A percentile compares a stretch with the other conserved stretches of the same genome.
These are phyloP conservation scores for Gillenia trifoliata DNA, from an alignment of 306 rosid genomes.

Conservation along the genomic window DNA sequence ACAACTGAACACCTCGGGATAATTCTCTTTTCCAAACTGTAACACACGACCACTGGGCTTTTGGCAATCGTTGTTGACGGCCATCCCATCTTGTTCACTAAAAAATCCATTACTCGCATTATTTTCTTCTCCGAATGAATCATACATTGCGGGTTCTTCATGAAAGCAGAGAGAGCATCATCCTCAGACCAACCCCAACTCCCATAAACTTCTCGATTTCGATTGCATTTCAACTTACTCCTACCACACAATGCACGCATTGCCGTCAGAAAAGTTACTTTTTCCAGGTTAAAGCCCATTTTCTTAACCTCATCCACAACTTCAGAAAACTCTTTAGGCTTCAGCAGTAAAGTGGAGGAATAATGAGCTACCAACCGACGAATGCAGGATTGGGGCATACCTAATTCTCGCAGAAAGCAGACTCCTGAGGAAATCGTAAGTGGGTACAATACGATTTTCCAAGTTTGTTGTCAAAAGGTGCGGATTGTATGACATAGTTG, in stretches of 20 bases:
- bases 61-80: conserved; percentile 13
- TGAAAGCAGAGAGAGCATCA: conserved; percentile 20
- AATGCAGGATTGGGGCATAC: conserved; percentile 4
- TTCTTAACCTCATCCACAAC: no score
- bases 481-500: no score
- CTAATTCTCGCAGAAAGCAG: conserved; percentile 28
- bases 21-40: conserved; percentile 36
- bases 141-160: conserved; percentile 31
- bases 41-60: background rate
- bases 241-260: conserved; percentile 9
- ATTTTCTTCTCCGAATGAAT: conserved; percentile 25
- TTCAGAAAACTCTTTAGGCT: no score
- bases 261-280: no score
- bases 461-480: no score
- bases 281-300: no score
- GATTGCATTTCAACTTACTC: conserved; percentile 27
- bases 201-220: conserved; percentile 26
- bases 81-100: conserved; percentile 29
- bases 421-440: conserved; percentile 17
- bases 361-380: no score
- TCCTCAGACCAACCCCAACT: conserved; percentile 55
- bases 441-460: no score
- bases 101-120: conserved; percentile 23
- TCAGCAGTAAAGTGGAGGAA: no score
- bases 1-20: conserved; percentile 36